Evolutionary conservation across 2,329 filamentous ascomycete genomes (phyloP).

Genomic region (Penicillium sp.): DNA sequence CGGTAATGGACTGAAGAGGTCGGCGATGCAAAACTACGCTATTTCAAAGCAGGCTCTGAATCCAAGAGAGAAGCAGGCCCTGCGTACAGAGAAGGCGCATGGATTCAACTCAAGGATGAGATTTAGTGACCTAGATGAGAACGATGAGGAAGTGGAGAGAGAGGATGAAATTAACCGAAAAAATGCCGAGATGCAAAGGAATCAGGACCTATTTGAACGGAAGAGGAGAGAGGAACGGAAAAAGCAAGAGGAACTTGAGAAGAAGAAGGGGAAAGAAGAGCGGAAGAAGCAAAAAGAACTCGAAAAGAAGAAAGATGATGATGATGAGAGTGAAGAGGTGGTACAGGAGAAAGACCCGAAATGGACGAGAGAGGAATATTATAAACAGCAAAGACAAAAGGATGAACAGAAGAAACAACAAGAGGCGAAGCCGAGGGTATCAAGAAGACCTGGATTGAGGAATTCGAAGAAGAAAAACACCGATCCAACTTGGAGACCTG

Average conservation of each 20-base stretch:
- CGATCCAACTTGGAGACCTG: slow-evolving; percentile 7
- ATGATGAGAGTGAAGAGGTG: neutral
- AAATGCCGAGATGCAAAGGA: neutral
- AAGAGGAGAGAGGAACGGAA: neutral
- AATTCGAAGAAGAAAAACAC: neutral
- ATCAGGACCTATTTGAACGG: neutral
- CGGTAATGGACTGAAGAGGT: neutral
- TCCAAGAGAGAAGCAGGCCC: neutral
- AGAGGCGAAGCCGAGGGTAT: neutral
- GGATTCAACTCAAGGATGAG: neutral
- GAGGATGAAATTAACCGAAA: neutral
- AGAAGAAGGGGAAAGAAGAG: neutral
- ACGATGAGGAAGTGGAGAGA: too few relatives aligned
- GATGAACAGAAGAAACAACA: neutral
- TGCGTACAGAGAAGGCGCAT: neutral
- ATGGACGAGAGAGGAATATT: neutral
- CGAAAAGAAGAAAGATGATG: neutral
- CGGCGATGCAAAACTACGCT: neutral
- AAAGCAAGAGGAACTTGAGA: neutral
- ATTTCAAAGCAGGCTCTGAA: neutral
- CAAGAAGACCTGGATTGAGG: neutral
- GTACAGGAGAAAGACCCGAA: neutral
- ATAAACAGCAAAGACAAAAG: neutral
- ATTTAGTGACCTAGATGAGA: neutral
- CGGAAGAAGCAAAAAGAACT: neutral